Conservation (phyloP, 805 yeast genomes). For the Sugiyamaella floridensis region DNA sequence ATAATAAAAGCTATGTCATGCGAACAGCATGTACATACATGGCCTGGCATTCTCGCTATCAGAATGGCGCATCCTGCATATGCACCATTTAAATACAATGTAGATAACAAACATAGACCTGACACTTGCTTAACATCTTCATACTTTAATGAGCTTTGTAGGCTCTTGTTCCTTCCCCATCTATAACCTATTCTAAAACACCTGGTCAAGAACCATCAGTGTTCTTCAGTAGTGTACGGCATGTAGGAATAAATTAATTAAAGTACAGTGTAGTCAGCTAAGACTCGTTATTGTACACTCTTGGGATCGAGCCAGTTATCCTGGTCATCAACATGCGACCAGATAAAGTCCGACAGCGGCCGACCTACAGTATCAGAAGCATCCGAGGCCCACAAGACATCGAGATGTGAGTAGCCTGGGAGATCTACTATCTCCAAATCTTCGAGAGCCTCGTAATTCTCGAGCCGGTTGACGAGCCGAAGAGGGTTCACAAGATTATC, state of each 20-base stretch:
- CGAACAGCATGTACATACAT: too few relatives aligned
- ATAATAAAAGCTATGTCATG: too few relatives aligned
- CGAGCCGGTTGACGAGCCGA: conserved; percentile 57
- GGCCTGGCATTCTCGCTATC: background rate
- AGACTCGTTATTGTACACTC: background rate
- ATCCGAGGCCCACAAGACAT: conserved; percentile 88
- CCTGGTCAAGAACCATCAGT: too few relatives aligned
- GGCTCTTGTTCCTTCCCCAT: too few relatives aligned
- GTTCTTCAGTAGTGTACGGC: too few relatives aligned
- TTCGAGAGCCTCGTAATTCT: conserved; percentile 41
- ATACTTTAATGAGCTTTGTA: too few relatives aligned
- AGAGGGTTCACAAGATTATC: conserved; percentile 78
- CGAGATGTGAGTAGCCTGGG: conserved; percentile 73
- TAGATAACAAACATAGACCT: too few relatives aligned
- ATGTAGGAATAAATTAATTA: too few relatives aligned
- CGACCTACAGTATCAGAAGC: conserved; percentile 58
- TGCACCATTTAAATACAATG: too few relatives aligned
- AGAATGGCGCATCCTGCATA: background rate
- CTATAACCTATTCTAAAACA: too few relatives aligned
- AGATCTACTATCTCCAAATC: conserved; percentile 36
- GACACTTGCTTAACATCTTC: too few relatives aligned
- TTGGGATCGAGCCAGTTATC: background rate
- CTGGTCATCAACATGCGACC: conserved; percentile 10
- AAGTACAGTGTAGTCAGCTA: too few relatives aligned
- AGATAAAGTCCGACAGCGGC: conserved; percentile 29